Evolutionary conservation across 108 stramenopile genomes (phyloP).

Genomic region (Fistulifera pelliculosa): DNA sequence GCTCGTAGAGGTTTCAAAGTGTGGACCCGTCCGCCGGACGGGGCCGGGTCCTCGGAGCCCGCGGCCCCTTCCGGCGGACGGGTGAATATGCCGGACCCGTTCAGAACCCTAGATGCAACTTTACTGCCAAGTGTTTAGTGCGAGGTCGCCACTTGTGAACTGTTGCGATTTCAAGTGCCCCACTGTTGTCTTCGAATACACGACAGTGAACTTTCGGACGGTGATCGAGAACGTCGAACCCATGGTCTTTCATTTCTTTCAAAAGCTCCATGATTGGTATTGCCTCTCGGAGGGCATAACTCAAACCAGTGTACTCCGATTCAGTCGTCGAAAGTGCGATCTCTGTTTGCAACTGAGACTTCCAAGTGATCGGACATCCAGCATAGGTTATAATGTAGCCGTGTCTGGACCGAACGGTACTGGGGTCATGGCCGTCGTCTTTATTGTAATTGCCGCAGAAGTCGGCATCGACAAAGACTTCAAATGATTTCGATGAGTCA

Average conservation of each 20-base stretch:
- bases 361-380: slow-evolving; percentile 14
- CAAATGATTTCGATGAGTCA: slow-evolving; percentile 10
- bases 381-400: slow-evolving; percentile 10
- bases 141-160: slow-evolving; percentile 15
- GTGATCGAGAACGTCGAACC: neutral
- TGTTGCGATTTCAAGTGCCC: slow-evolving; percentile 20
- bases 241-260: slow-evolving; percentile 10
- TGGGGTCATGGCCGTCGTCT: neutral
- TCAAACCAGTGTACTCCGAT: slow-evolving; percentile 21
- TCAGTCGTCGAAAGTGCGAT: slow-evolving; percentile 20
- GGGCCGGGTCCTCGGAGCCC: too few species aligned
- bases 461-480: slow-evolving; percentile 33
- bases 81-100: too few species aligned
- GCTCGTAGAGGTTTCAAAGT: too few species aligned
- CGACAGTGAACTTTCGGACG: slow-evolving; percentile 16
- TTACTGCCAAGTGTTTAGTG: slow-evolving; percentile 15
- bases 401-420: slow-evolving; percentile 9
- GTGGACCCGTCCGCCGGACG: too few species aligned
- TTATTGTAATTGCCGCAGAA: slow-evolving; percentile 8
- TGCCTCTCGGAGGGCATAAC: slow-evolving; percentile 12
- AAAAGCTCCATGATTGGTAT: slow-evolving; percentile 23
- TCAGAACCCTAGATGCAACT: too few species aligned
- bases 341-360: slow-evolving; percentile 10
- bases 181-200: slow-evolving; percentile 31
- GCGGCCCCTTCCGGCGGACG: too few species aligned